Evolutionary conservation across 805 yeast species (phyloP).

Genomic region (Monosporozyma siamensis): DNA sequence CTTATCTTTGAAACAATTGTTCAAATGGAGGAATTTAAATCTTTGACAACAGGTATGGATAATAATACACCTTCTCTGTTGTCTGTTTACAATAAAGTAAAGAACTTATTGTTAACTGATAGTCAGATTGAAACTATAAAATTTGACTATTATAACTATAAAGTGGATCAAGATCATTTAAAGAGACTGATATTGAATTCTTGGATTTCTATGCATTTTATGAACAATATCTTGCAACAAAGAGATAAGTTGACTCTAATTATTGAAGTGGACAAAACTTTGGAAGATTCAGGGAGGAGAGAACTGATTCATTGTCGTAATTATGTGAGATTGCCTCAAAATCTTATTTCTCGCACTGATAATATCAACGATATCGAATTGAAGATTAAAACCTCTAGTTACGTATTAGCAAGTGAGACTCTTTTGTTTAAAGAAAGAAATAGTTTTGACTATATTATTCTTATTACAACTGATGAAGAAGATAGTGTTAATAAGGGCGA

Average conservation of each 20-base stretch:
- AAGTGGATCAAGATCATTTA: neutral
- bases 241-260: neutral
- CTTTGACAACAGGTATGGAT: neutral
- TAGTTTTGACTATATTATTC: neutral
- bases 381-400: neutral
- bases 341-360: neutral
- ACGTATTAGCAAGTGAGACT: neutral
- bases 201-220: neutral
- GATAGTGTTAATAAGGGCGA: neutral
- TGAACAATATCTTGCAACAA: neutral
- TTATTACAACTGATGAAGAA: neutral
- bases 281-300: neutral
- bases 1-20: neutral
- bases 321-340: neutral
- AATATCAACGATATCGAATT: neutral
- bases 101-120: neutral
- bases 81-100: neutral
- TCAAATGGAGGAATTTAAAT: neutral
- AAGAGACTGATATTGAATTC: conserved; percentile 5
- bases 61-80: neutral
- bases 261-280: neutral
- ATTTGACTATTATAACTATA: neutral
- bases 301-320: neutral
- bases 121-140: neutral
- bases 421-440: conserved; percentile 4